Base-by-base conservation (phyloP, 2,329 filamentous ascomycete genomes). In the Teratosphaeria zuluensis region DNA sequence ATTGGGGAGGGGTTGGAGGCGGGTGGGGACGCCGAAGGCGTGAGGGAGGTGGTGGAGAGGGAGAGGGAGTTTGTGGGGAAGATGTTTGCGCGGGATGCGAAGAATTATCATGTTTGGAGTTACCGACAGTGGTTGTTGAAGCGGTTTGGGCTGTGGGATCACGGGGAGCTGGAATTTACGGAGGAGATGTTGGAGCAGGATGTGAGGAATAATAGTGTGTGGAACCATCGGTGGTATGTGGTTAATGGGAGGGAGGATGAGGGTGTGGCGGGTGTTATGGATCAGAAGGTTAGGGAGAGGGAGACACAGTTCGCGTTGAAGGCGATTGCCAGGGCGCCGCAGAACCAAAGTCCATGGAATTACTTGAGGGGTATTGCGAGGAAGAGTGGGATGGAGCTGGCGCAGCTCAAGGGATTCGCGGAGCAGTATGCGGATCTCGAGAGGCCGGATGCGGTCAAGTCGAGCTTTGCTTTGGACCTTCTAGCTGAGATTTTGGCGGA, bases 101-200 rank as follows among this genome's bases (percentile, higher is more conserved):
- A 99, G 77, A 99, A 99, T 78, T 97, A 99, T 73, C 94, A 99
- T 72, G 94, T 97, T 54, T 99, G 94, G 94, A 90, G 87, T 58
- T 99, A 97, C 77, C 82, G 94, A 59, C 90, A 96, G 72, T 80
- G 86, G 84, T 71, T 87, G 76, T 79, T 96, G 74, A 81, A 83
- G 64, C 77, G 82, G 55, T 85, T 88, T 73, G 73, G 73, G 55
- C 74, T 85, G 53, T 84, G 80, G 72, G 66, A 66, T 35, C 51
- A 60, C n/a, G 68, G 64, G 21, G 85, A 99, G 78, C 77, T 95
- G 21, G 74, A 78, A 56, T 85, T 86, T 60, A 84, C 90, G 35
- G 87, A 94, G 70, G 75, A 75, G 46, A 81, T 96, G 72, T 82
- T 99, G 59, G 78, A 84, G 59, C 78, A 84, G 35, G 94, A 99